Evolutionary conservation across 257 asterid species (phyloP).

Genomic region (Solanum virginianum): DNA sequence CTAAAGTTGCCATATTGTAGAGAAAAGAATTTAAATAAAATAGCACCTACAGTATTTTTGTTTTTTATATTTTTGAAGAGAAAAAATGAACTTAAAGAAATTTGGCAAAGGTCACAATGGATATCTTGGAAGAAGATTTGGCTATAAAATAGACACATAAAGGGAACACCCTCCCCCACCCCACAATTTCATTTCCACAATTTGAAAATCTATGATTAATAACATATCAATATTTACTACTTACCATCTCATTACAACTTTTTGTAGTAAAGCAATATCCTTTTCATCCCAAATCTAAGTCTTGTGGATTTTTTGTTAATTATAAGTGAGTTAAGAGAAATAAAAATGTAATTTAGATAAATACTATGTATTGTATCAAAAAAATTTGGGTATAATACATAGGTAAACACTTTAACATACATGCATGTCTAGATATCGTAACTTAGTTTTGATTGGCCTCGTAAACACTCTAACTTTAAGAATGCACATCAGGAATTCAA

Average conservation of each 20-base stretch:
- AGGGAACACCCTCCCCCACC: not conserved
- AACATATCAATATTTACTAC: too few species aligned
- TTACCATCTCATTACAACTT: not conserved
- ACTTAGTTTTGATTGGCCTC: too few species aligned
- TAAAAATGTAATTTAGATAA: too few species aligned
- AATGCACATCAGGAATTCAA: not conserved
- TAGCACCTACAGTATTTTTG: not conserved
- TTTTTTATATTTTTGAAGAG: not conserved
- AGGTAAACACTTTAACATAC: too few species aligned
- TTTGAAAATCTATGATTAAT: too few species aligned
- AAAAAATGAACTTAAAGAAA: not conserved
- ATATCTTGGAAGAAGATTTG: not conserved
- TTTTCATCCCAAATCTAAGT: not conserved
- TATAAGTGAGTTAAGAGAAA: too few species aligned
- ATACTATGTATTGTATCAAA: too few species aligned
- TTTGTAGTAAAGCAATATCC: not conserved
- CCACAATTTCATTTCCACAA: not conserved
- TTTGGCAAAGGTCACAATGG: not conserved
- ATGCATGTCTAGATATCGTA: too few species aligned
- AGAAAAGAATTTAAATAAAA: not conserved
- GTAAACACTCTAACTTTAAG: not conserved
- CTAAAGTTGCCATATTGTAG: not conserved
- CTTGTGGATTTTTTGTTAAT: too few species aligned
- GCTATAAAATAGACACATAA: not conserved
- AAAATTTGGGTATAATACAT: too few species aligned